Base-by-base conservation (phyloP, 805 yeast species). In the Jamesozyma hellenica region DNA sequence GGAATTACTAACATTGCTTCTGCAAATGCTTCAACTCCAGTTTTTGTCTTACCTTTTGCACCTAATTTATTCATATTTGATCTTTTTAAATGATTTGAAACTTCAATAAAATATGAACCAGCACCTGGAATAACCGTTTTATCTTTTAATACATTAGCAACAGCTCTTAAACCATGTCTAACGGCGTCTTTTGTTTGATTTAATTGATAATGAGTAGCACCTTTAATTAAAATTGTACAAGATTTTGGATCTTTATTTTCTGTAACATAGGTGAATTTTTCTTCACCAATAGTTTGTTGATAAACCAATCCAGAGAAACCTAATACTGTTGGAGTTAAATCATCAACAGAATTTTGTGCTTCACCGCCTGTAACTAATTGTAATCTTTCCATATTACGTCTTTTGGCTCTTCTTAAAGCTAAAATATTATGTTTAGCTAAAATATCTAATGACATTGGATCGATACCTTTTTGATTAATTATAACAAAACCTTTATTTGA, bases 301-400 rank as follows among this genome's bases (percentile, higher is more conserved):
- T 84, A 84, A 9, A 92, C 95, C 41, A 75, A 69, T 15, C 97
- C 97, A 13, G 96, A 85, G 59, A 64, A 80, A 18, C 99, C 99
- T 44, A 92, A 71, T 5, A 85, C 70, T 2, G 70, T 73, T 4
- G 94, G 86, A 5, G 80, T 55, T 53, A 92, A 71, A 60, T 90
- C 97, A 56, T 92, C 99, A 34, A 88, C 96, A 12, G 95, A 82
- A 65, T 92, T 92, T 66, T 90, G 96, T 8, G 97, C 97, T 59
- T 82, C 92, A 52, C 98, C 99, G 25, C 96, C 98, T 47, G 95
- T 84, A 39, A 87, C 86, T 44, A 92, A 72, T 66, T 92, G 99
- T 58, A 92, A 72, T 61, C 99, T 79, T 68, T 92, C 99, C 98
- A 92, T 90, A 65, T 92, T 92, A 68, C 99, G 82, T 70, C 99